Evolutionary conservation across 2,329 filamentous ascomycete species (phyloP).

Genomic region (Coniochaeta pulveracea): DNA sequence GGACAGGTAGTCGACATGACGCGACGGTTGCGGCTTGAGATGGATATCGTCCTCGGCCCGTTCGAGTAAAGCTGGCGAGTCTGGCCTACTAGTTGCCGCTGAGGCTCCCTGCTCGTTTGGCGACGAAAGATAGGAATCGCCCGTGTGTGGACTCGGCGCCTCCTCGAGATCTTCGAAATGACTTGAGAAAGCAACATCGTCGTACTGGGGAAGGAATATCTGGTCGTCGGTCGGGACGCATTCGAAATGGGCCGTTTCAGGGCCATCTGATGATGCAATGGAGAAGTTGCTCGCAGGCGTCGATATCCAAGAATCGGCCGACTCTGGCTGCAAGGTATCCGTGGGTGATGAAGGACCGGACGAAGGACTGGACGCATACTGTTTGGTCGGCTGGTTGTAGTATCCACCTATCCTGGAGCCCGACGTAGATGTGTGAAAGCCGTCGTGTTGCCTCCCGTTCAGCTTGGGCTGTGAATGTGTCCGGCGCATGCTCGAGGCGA

Average conservation of each 20-base stretch:
- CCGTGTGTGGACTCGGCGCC: slow-evolving; percentile 36
- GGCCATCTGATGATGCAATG: slow-evolving; percentile 40
- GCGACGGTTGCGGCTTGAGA: slow-evolving; percentile 61
- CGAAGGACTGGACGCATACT: slow-evolving; percentile 36
- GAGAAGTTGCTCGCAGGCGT: slow-evolving; percentile 55
- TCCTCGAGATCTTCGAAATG: slow-evolving; percentile 36
- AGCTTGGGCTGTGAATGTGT: slow-evolving; percentile 49
- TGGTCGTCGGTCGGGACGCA: slow-evolving; percentile 36
- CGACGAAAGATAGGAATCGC: slow-evolving; percentile 39
- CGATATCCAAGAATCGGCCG: slow-evolving; percentile 45
- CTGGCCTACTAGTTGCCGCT: slow-evolving; percentile 39
- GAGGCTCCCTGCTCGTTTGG: slow-evolving; percentile 42
- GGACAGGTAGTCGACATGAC: slow-evolving; percentile 91
- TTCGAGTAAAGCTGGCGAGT: slow-evolving; percentile 42
- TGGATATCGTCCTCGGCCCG: slow-evolving; percentile 72
- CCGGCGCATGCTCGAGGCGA: slow-evolving; percentile 41
- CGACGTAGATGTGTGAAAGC: slow-evolving; percentile 33
- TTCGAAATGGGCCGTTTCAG: slow-evolving; percentile 29
- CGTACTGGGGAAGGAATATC: slow-evolving; percentile 33
- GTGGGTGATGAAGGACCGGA: slow-evolving; percentile 46
- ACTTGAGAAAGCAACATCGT: slow-evolving; percentile 32
- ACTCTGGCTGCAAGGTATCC: slow-evolving; percentile 39
- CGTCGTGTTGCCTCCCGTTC: slow-evolving; percentile 19
- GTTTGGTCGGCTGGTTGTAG: slow-evolving; percentile 30
- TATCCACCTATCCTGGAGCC: slow-evolving; percentile 33